Conservation (phyloP, 768 basidiomycete species). For the Gautieria morchelliformis region DNA sequence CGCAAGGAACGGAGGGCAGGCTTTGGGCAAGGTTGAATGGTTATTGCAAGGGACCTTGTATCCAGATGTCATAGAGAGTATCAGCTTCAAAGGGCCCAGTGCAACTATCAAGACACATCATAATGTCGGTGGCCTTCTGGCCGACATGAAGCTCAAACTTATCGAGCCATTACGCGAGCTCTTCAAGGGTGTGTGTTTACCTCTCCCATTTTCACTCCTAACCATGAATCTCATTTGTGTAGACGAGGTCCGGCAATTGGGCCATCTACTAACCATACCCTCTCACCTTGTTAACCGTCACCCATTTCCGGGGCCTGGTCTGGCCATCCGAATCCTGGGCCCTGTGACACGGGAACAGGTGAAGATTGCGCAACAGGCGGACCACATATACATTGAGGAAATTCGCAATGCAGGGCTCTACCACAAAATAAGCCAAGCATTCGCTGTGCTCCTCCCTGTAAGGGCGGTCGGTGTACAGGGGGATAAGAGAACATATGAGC, state of each 20-base stretch:
- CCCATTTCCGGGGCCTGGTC: constrained; percentile 97
- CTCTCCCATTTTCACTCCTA: background rate
- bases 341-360: constrained; percentile 93
- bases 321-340: constrained; percentile 95
- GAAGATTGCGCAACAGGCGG: constrained; percentile 81
- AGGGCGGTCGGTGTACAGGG: constrained; percentile 98
- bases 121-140: constrained; percentile 92
- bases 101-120: constrained; percentile 99
- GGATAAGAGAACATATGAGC: constrained; percentile 92
- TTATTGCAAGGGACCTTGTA: constrained; percentile 95
- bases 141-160: constrained; percentile 97
- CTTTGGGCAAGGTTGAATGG: constrained; percentile 94
- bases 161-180: constrained; percentile 96
- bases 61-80: constrained; percentile 98
- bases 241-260: constrained; percentile 96
- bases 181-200: constrained; percentile 73
- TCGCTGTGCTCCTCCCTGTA: constrained; percentile 92
- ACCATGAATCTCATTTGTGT: background rate
- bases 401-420: constrained; percentile 90
- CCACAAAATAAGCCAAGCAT: constrained; percentile 90
- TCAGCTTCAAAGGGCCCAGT: constrained; percentile 97
- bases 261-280: constrained; percentile 85
- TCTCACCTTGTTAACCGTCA: constrained; percentile 90
- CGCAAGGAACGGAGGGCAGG: constrained; percentile 51
- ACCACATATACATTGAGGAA: constrained; percentile 95